Evolutionary conservation across 805 yeast species (phyloP).

Genomic region (Yarrowia bubula): DNA sequence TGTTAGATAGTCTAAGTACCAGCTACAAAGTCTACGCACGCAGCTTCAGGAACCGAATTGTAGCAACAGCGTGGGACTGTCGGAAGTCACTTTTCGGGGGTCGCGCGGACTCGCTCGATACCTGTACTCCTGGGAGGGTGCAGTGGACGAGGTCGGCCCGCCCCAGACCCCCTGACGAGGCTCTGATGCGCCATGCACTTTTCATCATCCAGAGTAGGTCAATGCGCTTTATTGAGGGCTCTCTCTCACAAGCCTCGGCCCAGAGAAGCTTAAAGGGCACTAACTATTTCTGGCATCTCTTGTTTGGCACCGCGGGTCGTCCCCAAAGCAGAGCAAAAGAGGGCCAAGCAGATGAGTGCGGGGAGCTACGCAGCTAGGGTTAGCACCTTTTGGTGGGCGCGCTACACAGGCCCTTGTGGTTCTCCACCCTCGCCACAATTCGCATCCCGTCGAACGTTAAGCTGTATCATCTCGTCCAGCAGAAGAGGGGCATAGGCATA

Average conservation of each 20-base stretch:
- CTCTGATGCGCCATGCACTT: neutral
- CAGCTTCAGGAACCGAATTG: neutral
- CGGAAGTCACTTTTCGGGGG: no score
- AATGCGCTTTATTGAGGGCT: neutral
- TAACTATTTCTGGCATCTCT: slow-evolving; percentile 4
- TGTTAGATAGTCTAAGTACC: neutral
- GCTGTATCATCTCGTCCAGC: no score
- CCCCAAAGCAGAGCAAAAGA: neutral
- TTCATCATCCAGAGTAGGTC: neutral
- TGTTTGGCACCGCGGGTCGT: no score
- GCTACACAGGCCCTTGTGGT: neutral
- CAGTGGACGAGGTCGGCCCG: neutral
- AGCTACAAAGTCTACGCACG: neutral
- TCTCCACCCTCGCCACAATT: no score
- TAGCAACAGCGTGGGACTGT: neutral
- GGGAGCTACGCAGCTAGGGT: neutral
- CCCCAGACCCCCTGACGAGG: neutral
- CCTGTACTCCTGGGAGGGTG: no score
- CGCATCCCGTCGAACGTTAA: neutral
- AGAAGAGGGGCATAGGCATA: no score
- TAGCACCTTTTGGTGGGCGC: neutral
- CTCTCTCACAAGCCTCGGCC: slow-evolving; percentile 1
- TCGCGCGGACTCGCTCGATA: no score
- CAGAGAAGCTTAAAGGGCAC: slow-evolving; percentile 1
- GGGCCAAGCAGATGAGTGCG: neutral